phyloP scores from a whole-genome alignment of 129 eudicot species.

The Flaveria brownii region DNA sequence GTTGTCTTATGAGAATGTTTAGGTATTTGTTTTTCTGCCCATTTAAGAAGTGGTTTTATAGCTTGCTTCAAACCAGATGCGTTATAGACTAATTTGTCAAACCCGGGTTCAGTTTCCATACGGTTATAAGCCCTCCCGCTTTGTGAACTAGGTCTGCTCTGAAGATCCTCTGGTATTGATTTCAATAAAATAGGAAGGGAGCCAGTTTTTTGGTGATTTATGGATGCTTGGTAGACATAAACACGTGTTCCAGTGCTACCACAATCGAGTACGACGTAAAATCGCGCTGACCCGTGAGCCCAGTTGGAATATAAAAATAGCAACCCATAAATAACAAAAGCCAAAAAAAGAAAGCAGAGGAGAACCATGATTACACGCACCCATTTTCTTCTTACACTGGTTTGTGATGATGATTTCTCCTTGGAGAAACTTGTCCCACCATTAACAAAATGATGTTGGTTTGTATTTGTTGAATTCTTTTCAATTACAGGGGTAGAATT shows the following conservation, averaged over 20 bases:
- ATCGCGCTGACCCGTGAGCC: constrained; percentile 63
- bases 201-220: constrained; percentile 50
- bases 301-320: constrained; percentile 57
- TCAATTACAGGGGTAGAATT: constrained; percentile 40
- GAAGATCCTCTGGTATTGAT: constrained; percentile 73
- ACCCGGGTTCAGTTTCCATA: constrained; percentile 98
- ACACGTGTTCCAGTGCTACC: constrained; percentile 99
- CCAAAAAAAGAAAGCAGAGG: constrained; percentile 56
- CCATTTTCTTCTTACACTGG: constrained; percentile 54
- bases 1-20: constrained; percentile 73
- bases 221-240: constrained; percentile 74
- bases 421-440: constrained; percentile 76
- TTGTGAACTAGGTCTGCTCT: constrained; percentile 57
- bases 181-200: constrained; percentile 66
- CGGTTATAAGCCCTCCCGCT: constrained; percentile 85
- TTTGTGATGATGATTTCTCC: constrained; percentile 57
- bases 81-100: constrained; percentile 84
- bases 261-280: constrained; percentile 90
- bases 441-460: constrained; percentile 41
- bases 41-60: constrained; percentile 69
- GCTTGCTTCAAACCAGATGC: constrained; percentile 73
- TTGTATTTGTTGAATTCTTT: constrained; percentile 34
- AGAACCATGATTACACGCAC: constrained; percentile 52
- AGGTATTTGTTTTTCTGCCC: constrained; percentile 97
- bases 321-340: constrained; percentile 43